Evolutionary conservation across 495 filamentous ascomycete species (phyloP), one percentile per base, ranked within the genome.

Genomic region (Penicillium riverlandense): DNA sequence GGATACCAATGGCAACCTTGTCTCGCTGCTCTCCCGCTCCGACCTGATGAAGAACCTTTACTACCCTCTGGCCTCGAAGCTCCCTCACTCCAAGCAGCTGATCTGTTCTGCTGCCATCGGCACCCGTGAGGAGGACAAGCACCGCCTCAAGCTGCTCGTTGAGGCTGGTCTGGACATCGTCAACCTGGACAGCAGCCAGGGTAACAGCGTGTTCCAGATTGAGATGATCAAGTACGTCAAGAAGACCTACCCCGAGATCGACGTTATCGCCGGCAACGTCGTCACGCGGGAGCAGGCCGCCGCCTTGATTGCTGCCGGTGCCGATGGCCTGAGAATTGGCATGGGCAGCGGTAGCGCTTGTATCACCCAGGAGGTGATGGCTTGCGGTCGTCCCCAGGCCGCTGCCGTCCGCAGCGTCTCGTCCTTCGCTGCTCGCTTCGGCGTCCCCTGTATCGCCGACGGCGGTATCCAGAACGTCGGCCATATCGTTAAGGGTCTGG

Each of bases 321-420:
- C 85, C 46, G 92, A 99, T 67, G 92, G 90, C 53, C 83, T 99
- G 51, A 86, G 92, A 58, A 99, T 99, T 66, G 92, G 92, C 63
- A 99, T 99, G 92, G 92, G 92, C 54, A 91, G 86, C 61, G 92
- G 92, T 57, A 92, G 86, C 54, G 92, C 92, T 58, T 99, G 92
- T 71, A 99, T 99, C 58, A 99, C 92, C 37, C 92, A 99, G 70
- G 92, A 99, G 71, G 92, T 99, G 58, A 99, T 99, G 92, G 92
- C 92, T 42, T 89, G 96, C 35, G 92, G 92, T 32, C 84, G 92
- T 52, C 92, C 92, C 46, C 92, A 99, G 70, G 92, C 92, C 12
- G 85, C 87, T 9, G 79, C 91, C 32, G 90, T 99, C 45, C 88
- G 83, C 74, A 88, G 84, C 58, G 90, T 97, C 52, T 79, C 85